Percentiles rank a stretch among this genome's conserved stretches.
Conservation (phyloP, 2,329 filamentous ascomycete species). For the Chaetomium strumarium region DNA sequence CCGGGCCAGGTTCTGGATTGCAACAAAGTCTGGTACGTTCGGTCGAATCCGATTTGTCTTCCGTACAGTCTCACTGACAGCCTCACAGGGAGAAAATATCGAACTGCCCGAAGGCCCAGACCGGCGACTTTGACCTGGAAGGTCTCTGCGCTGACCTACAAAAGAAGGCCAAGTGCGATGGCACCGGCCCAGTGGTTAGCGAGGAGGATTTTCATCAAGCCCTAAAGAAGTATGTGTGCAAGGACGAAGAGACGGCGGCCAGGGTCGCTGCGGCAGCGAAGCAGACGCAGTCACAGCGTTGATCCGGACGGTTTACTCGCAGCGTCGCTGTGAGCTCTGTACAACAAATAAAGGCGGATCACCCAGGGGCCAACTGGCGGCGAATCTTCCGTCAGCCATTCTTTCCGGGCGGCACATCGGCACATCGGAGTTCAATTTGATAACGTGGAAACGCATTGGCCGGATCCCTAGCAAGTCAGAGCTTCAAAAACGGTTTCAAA, state of each 20-base stretch:
- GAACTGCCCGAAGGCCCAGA: conserved; percentile 78
- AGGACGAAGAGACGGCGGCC: conserved; percentile 8
- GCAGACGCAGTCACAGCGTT: neutral
- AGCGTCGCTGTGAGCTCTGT: neutral
- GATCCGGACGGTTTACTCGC: neutral
- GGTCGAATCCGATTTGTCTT: too few relatives aligned
- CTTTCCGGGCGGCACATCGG: too few relatives aligned
- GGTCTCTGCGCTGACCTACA: conserved; percentile 86
- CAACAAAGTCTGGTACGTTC: conserved; percentile 83
- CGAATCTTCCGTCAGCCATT: neutral
- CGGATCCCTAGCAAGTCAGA: neutral
- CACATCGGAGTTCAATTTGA: neutral
- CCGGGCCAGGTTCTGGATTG: conserved; percentile 67
- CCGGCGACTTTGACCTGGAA: conserved; percentile 89
- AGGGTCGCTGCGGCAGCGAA: neutral
- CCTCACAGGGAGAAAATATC: conserved; percentile 76
- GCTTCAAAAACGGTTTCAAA: neutral
- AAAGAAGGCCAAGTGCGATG: conserved; percentile 92
- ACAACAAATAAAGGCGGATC: conserved; percentile 2
- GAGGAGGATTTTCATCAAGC: conserved; percentile 82
- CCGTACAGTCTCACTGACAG: conserved; percentile 36
- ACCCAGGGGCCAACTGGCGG: neutral
- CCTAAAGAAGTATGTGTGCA: conserved; percentile 57
- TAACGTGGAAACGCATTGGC: neutral
- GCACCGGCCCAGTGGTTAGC: conserved; percentile 81